Evolutionary conservation across 768 basidiomycete species (phyloP).

Genomic region (Heimioporus sp.): DNA sequence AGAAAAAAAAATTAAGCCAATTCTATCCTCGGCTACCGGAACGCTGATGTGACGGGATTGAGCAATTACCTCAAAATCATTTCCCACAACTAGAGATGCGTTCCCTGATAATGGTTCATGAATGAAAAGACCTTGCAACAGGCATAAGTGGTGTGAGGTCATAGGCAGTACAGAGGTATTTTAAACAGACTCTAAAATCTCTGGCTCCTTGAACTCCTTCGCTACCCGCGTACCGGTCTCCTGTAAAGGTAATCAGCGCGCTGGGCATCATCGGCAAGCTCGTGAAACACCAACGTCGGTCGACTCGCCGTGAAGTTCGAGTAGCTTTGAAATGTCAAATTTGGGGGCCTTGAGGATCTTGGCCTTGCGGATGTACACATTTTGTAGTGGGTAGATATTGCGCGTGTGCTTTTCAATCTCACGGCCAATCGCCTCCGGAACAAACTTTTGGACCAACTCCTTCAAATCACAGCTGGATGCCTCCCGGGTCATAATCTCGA

Average conservation of each 20-base stretch:
- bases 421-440: slow-evolving; percentile 97
- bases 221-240: slow-evolving; percentile 93
- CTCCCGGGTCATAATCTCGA: slow-evolving; percentile 97
- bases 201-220: slow-evolving; percentile 98
- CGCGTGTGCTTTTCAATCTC: slow-evolving; percentile 98
- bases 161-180: slow-evolving; percentile 40
- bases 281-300: slow-evolving; percentile 65
- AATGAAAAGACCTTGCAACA: background rate
- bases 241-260: slow-evolving; percentile 37
- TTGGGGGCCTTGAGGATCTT: slow-evolving; percentile 99
- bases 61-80: too few relatives aligned
- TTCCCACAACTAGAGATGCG: too few relatives aligned
- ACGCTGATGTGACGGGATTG: too few relatives aligned
- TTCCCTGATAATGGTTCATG: too few relatives aligned
- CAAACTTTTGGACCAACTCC: slow-evolving; percentile 98
- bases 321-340: slow-evolving; percentile 91
- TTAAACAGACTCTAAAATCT: slow-evolving; percentile 90
- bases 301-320: slow-evolving; percentile 95
- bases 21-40: too few relatives aligned
- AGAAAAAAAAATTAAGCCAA: background rate
- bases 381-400: slow-evolving; percentile 98
- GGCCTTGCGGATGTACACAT: slow-evolving; percentile 98
- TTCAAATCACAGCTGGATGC: slow-evolving; percentile 94
- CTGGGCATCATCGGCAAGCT: background rate
- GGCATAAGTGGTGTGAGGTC: slow-evolving; percentile 30